These are phyloP conservation scores for Adiantum capillusveneris DNA, from an alignment of 75 land plant genomes.

Conservation along the genomic window DNA sequence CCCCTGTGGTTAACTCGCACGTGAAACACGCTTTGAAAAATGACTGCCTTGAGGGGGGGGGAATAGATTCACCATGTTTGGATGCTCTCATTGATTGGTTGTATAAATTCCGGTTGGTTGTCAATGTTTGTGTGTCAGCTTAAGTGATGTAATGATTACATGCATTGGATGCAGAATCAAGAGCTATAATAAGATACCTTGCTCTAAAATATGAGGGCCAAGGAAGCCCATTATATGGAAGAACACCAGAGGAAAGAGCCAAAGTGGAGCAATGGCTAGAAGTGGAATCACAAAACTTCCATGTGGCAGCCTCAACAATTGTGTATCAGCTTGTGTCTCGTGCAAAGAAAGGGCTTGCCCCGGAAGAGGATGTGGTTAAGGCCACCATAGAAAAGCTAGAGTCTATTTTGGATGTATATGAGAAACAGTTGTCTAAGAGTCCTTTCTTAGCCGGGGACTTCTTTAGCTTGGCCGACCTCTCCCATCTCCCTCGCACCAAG, in stretches of 20 bases:
- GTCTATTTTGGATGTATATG: conserved; percentile 55
- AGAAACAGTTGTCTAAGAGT: conserved; percentile 25
- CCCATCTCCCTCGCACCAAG: conserved; percentile 51
- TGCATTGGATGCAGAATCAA: too few species aligned
- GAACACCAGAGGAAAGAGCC: conserved; percentile 29
- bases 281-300: conserved; percentile 52
- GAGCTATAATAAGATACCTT: conserved; percentile 57
- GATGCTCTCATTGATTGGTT: too few species aligned
- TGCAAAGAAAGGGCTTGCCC: conserved; percentile 23
- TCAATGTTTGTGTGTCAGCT: too few species aligned
- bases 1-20: too few species aligned
- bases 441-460: conserved; percentile 58
- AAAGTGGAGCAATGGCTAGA: conserved; percentile 68
- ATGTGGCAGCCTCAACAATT: conserved; percentile 38
- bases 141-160: too few species aligned
- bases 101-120: too few species aligned
- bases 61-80: too few species aligned
- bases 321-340: conserved; percentile 48
- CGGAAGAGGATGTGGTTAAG: conserved; percentile 20
- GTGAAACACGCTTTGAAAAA: too few species aligned
- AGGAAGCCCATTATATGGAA: conserved; percentile 51
- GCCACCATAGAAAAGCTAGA: conserved; percentile 32
- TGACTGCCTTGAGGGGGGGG: too few species aligned
- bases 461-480: conserved; percentile 67
- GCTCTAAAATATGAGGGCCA: conserved; percentile 30